Base-by-base conservation (phyloP, 345 rosid species). In the Melastoma malabathricum region DNA sequence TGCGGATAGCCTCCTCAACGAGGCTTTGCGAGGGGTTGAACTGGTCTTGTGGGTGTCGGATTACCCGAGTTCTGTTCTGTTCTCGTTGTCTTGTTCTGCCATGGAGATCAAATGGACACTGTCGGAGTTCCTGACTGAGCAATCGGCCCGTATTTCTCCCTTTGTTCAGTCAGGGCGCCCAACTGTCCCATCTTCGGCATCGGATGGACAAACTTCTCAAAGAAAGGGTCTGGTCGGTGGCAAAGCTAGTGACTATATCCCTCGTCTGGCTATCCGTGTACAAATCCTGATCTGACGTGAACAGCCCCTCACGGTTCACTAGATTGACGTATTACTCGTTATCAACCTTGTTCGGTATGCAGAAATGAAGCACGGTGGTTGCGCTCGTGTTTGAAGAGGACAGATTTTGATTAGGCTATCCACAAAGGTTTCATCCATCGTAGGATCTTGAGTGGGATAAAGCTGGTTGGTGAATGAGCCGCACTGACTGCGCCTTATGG, bases 251-350 rank as follows among this genome's bases (percentile, higher is more conserved):
- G 9, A 86, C 96, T 2, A 83, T 75, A 20, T 53, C 70, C 65
- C 71, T 73, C 2, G 96, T 90, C 59, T 74, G 64, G 18, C 31
- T 45, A 43, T 90, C 71, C 6, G 65, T 60, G 72, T 79, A 90
- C 54, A 90, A 41, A 27, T 86, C 96, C 41, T 90, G 98, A 73
- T 86, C 98, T 0, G 96, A 90, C 1, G 88, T 81, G 64, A 90
- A 81, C 29, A 86, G 55, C 1, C 94, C 98, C 61, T 83, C 79
- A 17, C 94, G 77, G 67, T 83, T 83, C 90, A 79, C 70, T 55
- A 89, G 74, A 55, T 89, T 68, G 0, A 86, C 83, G 15, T 66
- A 83, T 65, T 86, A 90, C 74, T 83, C 80, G 75, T 86, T 90
- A 63, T 90, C 98, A 50, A 90, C 86, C 16, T 38, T 53, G 64